Conservation (phyloP, 805 yeast species). For the Blastobotrys robertii region DNA sequence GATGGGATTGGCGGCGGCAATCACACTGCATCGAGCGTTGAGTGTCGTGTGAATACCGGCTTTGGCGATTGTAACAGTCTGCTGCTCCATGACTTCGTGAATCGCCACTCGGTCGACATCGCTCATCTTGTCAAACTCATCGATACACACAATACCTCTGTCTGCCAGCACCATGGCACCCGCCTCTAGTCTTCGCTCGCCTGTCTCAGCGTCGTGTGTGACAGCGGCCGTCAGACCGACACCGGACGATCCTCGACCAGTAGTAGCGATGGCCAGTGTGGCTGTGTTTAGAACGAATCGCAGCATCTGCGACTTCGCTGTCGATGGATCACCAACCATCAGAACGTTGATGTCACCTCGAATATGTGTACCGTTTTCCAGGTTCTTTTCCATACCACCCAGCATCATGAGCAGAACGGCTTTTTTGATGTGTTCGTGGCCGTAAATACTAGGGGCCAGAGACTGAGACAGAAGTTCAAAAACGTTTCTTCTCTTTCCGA, state of each 20-base stretch:
- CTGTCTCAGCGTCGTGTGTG: slow-evolving; percentile 91
- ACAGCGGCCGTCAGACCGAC: slow-evolving; percentile 99
- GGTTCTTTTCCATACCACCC: slow-evolving; percentile 90
- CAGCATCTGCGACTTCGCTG: slow-evolving; percentile 93
- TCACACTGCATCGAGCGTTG: slow-evolving; percentile 92
- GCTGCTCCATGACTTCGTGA: slow-evolving; percentile 99
- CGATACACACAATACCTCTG: slow-evolving; percentile 94
- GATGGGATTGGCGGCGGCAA: slow-evolving; percentile 97
- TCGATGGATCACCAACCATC: slow-evolving; percentile 98
- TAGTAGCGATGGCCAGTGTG: slow-evolving; percentile 89
- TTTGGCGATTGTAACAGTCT: slow-evolving; percentile 94
- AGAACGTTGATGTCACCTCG: slow-evolving; percentile 95
- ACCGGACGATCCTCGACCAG: slow-evolving; percentile 99
- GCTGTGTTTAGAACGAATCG: slow-evolving; percentile 94
- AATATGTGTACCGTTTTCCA: slow-evolving; percentile 90
- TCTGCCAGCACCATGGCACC: slow-evolving; percentile 99
- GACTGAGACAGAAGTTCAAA: slow-evolving; percentile 77
- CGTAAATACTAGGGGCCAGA: slow-evolving; percentile 92
- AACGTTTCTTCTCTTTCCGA: slow-evolving; percentile 59
- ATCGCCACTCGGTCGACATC: slow-evolving; percentile 96
- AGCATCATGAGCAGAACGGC: slow-evolving; percentile 84
- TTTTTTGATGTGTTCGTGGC: slow-evolving; percentile 81
- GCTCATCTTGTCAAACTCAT: slow-evolving; percentile 97
- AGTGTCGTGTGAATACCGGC: slow-evolving; percentile 96
- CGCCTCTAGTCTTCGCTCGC: slow-evolving; percentile 92